Evolutionary conservation across 2,329 filamentous ascomycete species (phyloP), one percentile per base, ranked within the genome.

Genomic region (Trichoderma atroviride): DNA sequence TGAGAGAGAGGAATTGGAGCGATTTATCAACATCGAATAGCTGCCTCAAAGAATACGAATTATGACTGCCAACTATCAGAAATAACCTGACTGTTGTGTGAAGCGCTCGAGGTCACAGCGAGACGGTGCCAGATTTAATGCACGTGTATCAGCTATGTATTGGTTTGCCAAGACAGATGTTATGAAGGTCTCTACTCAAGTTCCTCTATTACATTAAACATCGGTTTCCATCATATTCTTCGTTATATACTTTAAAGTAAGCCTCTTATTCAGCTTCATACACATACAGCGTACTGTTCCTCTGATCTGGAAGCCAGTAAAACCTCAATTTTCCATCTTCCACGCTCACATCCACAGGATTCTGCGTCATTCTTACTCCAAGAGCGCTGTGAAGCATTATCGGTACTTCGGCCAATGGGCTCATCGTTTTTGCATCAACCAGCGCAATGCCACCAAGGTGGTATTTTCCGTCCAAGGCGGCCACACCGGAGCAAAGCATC

Each of bases 401-500:
- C 1, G 84, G 84, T 1, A 85, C 76, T 71, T 86, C 83, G 22
- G 78, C 79, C 35, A 85, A 71, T 0, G 83, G 81, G 10, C 76
- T 58, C 82, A 86, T 83, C 0, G 79, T 81, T 59, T 79, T 74
- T 19, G 80, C 75, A 63, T 85, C 82, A 4, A 86, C 82, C 50
- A 86, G 73, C 0, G 84, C 83, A 24, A 85, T 71, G n/a, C 83
- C 84, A 3, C 83, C 83, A 1, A 86, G 74, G 5, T 72, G 76
- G 52, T 78, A 75, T 35, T 16, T n/a, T 5, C 70, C 75, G 14
- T 74, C 75, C 14, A 83, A 69, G 4, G 76, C 79, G 5, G 82
- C 79, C 9, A 85, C 80, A 1, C 84, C 83, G 0, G 81, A 81
- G 71, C 83, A 85, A 16, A 85, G 77, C 82, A 84, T 84, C 11